phyloP scores from a whole-genome alignment of 2,329 filamentous ascomycete species.

The Alternaria burnsii region DNA sequence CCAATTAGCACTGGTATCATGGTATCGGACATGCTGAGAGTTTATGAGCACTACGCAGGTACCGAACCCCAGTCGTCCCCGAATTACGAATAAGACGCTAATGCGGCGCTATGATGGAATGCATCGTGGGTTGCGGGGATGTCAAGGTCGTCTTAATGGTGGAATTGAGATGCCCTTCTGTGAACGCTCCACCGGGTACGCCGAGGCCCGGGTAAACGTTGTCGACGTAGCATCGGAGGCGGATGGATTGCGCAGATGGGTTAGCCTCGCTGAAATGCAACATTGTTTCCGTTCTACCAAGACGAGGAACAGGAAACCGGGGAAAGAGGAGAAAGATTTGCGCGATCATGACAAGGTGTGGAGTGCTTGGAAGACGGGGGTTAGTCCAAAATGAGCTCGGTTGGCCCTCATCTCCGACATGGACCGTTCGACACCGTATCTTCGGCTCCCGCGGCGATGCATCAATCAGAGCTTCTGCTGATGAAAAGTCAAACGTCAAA shows the following conservation, averaged over 20 bases:
- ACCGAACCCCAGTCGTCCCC: constrained; percentile 15
- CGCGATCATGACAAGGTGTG: constrained; percentile 5
- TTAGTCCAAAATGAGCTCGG: neutral
- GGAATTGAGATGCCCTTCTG: constrained; percentile 18
- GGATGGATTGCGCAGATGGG: constrained; percentile 16
- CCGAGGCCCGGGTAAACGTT: constrained; percentile 20
- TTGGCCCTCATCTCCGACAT: neutral
- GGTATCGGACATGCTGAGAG: constrained; percentile 20
- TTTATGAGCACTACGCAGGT: constrained; percentile 18
- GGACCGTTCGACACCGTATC: constrained; percentile 1
- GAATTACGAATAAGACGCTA: constrained; percentile 27
- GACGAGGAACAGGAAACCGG: constrained; percentile 8
- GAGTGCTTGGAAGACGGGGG: constrained; percentile 1
- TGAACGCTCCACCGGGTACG: constrained; percentile 12
- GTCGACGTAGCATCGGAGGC: constrained; percentile 8
- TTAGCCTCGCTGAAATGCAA: constrained; percentile 7
- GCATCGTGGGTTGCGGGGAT: constrained; percentile 16
- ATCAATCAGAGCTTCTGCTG: neutral
- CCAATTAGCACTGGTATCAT: constrained; percentile 26
- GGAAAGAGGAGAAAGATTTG: neutral
- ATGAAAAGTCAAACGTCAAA: neutral
- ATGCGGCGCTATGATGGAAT: constrained; percentile 12
- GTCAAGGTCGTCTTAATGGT: constrained; percentile 16
- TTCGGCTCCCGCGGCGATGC: neutral
- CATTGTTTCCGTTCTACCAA: constrained; percentile 1